Conservation (phyloP, 257 asterid species). For the Solanum clarkiae region DNA sequence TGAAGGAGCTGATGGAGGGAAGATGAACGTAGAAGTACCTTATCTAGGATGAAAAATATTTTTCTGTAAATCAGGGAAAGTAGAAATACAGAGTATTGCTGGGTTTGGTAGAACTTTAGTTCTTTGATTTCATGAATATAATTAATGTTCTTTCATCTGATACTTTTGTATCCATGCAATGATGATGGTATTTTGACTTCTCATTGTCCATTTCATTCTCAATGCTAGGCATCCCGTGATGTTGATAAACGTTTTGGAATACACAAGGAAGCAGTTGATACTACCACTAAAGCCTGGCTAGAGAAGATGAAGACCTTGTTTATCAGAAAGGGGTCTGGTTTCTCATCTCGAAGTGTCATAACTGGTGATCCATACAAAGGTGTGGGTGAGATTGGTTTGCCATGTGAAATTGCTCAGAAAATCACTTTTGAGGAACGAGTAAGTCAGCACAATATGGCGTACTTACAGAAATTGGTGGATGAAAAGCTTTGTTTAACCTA, state of each 20-base stretch:
- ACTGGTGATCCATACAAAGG: constrained; percentile 94
- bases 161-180: not conserved
- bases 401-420: constrained; percentile 80
- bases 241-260: constrained; percentile 83
- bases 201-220: not conserved
- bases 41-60: not conserved
- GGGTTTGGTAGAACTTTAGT: not conserved
- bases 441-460: constrained; percentile 59
- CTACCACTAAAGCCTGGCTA: constrained; percentile 94
- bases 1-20: not conserved
- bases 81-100: not conserved
- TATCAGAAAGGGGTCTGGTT: constrained; percentile 95
- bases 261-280: constrained; percentile 44
- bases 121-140: not conserved
- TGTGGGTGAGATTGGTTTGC: constrained; percentile 84
- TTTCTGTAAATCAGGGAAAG: not conserved
- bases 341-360: constrained; percentile 92
- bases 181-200: not conserved
- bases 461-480: constrained; percentile 80
- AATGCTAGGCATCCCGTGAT: constrained; percentile 77
- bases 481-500: constrained; percentile 71
- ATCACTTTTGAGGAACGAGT: constrained; percentile 90
- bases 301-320: constrained; percentile 95
- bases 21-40: not conserved
- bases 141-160: not conserved